These are phyloP conservation scores for Podospora pseudoanserina DNA, from an alignment of 495 filamentous ascomycete genomes.

Conservation along the genomic window DNA sequence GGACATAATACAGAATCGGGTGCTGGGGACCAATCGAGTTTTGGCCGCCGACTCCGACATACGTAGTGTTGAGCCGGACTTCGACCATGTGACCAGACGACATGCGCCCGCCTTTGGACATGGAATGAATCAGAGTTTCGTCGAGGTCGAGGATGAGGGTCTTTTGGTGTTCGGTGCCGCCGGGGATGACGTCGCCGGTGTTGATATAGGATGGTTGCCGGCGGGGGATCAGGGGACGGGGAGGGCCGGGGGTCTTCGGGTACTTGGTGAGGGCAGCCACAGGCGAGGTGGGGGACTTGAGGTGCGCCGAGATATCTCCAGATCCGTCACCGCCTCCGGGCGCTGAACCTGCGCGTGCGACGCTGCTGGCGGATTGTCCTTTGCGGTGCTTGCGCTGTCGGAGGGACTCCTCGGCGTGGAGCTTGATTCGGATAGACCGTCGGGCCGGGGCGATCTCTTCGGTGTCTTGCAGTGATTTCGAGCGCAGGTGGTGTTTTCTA, in stretches of 20 bases:
- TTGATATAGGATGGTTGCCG: slow-evolving; percentile 77
- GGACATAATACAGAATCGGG: slow-evolving; percentile 97
- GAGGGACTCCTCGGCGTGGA: slow-evolving; percentile 74
- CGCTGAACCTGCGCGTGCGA: slow-evolving; percentile 22
- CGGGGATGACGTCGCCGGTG: slow-evolving; percentile 36
- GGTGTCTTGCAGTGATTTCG: slow-evolving; percentile 48
- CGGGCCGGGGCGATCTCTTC: slow-evolving; percentile 65
- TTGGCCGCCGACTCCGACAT: slow-evolving; percentile 59
- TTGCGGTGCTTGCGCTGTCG: slow-evolving; percentile 59
- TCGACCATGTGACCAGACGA: slow-evolving; percentile 98
- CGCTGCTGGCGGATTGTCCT: slow-evolving; percentile 41
- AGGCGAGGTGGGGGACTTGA: slow-evolving; percentile 90
- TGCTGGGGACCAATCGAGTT: slow-evolving; percentile 76
- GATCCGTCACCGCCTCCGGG: slow-evolving; percentile 2
- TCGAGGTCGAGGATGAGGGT: slow-evolving; percentile 94
- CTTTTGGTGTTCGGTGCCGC: slow-evolving; percentile 61
- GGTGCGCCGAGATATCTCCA: slow-evolving; percentile 45
- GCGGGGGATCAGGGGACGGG: slow-evolving; percentile 80
- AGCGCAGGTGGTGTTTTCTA: slow-evolving; percentile 43
- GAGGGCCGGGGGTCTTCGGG: slow-evolving; percentile 81
- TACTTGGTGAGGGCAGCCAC: slow-evolving; percentile 79
- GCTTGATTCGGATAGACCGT: slow-evolving; percentile 85
- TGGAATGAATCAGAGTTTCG: slow-evolving; percentile 94
- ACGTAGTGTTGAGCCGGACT: slow-evolving; percentile 74
- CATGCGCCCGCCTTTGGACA: slow-evolving; percentile 94